A percentile compares a stretch with the other conserved stretches of the same genome.
Conservation (phyloP, 352 stramenopile genomes). For the Globisporangium cederbergense region DNA sequence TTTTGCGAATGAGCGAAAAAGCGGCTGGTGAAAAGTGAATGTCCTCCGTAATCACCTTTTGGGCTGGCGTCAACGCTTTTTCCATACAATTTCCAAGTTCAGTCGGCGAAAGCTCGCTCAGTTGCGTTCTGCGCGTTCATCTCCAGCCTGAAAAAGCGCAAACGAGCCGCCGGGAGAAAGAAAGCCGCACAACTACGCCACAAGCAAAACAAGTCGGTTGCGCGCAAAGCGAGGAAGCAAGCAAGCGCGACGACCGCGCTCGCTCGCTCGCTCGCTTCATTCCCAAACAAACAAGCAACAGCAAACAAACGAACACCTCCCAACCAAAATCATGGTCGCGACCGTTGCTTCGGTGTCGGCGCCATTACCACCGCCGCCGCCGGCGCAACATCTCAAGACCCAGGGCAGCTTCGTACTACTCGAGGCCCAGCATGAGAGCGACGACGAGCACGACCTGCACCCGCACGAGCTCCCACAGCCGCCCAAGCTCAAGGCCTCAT, state of each 20-base stretch:
- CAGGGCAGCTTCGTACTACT: slow-evolving; percentile 13
- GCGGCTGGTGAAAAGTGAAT: too few species aligned
- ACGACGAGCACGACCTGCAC: background rate
- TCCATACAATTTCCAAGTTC: too few species aligned
- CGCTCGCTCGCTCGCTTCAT: background rate
- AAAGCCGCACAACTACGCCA: too few species aligned
- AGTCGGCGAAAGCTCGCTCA: too few species aligned
- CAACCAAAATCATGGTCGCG: background rate
- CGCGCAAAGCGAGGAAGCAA: background rate
- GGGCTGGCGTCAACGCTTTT: too few species aligned
- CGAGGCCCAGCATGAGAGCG: slow-evolving; percentile 9
- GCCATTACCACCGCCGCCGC: background rate
- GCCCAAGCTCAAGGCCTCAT: slow-evolving; percentile 3
- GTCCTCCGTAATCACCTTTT: too few species aligned
- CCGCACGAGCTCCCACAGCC: background rate
- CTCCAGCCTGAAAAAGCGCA: too few species aligned
- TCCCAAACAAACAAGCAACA: slow-evolving; percentile 2
- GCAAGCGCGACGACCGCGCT: background rate
- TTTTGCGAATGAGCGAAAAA: too few species aligned
- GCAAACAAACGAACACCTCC: background rate
- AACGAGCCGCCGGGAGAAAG: background rate
- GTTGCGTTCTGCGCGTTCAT: too few species aligned
- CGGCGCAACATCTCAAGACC: background rate
- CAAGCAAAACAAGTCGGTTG: slow-evolving; percentile 7
- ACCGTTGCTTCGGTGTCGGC: background rate